phyloP scores from a whole-genome alignment of 2,329 filamentous ascomycete species.

The Eutypa lata region DNA sequence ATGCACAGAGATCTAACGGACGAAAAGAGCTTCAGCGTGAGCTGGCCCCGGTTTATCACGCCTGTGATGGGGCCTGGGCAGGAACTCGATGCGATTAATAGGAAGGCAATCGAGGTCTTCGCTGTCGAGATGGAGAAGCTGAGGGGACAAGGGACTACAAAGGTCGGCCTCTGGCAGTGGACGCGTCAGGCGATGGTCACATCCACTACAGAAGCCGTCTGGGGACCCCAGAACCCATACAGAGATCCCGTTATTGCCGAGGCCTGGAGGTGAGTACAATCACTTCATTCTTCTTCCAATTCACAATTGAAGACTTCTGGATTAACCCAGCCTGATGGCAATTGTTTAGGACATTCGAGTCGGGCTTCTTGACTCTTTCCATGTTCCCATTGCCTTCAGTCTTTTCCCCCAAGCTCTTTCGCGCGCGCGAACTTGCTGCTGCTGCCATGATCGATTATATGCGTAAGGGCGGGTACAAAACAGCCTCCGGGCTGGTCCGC shows the following conservation, averaged over 20 bases:
- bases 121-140: slow-evolving; percentile 10
- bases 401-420: slow-evolving; percentile 5
- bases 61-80: slow-evolving; percentile 10
- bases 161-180: slow-evolving; percentile 16
- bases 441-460: slow-evolving; percentile 18
- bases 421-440: slow-evolving; percentile 11
- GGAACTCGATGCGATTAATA: slow-evolving; percentile 19
- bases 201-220: slow-evolving; percentile 22
- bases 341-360: slow-evolving; percentile 12
- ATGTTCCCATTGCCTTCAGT: slow-evolving; percentile 9
- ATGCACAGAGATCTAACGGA: slow-evolving; percentile 16
- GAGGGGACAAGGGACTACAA: slow-evolving; percentile 1
- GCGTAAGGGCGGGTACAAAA: slow-evolving; percentile 16
- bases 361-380: slow-evolving; percentile 12
- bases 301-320: too few species aligned
- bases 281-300: neutral
- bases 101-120: slow-evolving; percentile 15
- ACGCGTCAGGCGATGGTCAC: slow-evolving; percentile 13
- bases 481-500: slow-evolving; percentile 18
- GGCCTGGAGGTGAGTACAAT: slow-evolving; percentile 17
- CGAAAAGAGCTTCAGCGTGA: slow-evolving; percentile 13
- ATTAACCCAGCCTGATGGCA: neutral
- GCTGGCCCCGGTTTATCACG: slow-evolving; percentile 11
- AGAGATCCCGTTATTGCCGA: slow-evolving; percentile 15
- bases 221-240: slow-evolving; percentile 23